Evolutionary conservation across 768 basidiomycete species (phyloP), one percentile per base, ranked within the genome.

Genomic region (Phanerochaete sordida): DNA sequence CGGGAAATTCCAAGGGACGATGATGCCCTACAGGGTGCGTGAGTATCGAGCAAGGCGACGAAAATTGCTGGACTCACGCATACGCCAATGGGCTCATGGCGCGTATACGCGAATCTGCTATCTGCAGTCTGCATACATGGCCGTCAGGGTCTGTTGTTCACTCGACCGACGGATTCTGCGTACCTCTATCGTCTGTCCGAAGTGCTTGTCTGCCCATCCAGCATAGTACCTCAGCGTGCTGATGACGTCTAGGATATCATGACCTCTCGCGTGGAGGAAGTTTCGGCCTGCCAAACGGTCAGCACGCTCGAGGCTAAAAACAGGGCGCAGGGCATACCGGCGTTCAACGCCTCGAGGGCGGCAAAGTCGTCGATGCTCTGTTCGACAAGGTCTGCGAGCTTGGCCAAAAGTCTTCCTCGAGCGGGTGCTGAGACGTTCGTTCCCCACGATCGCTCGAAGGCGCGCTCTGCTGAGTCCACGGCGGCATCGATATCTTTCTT

Each of bases 1-100:
- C 77, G 68, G 84, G 74, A 82, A 85, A 73, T 87, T 88, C 87
- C 87, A 88, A 16, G 86, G 86, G 27, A 85, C 82, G 65, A 86
- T 87, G 70, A 12, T 43, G 39, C 39, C 39, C 19, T 11, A 19
- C 4, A 43, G 19, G 8, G 39, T 43, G 8, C 6, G 39, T 19
- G 19, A 11, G 39, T 43, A 76, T 16, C 76, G 26, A 12, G 15
- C 7, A 8, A 43, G 5, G 39, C 54, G 9, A 43, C 26, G 8
- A 4, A 9, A 4, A 6, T 4, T 12, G 39, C 8, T 9, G 39
- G 11, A 43, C 39, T 21, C 11, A 47, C 77, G 45, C 74, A 77
- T 56, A 82, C 81, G 27, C 84, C 83, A 56, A 78, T 78, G 0
- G 88, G 88, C 69, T 90, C 87, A 65, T 85, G 84, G 9, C 85